phyloP scores from a whole-genome alignment of 305 asterid species.

The Rubia peregrina region DNA sequence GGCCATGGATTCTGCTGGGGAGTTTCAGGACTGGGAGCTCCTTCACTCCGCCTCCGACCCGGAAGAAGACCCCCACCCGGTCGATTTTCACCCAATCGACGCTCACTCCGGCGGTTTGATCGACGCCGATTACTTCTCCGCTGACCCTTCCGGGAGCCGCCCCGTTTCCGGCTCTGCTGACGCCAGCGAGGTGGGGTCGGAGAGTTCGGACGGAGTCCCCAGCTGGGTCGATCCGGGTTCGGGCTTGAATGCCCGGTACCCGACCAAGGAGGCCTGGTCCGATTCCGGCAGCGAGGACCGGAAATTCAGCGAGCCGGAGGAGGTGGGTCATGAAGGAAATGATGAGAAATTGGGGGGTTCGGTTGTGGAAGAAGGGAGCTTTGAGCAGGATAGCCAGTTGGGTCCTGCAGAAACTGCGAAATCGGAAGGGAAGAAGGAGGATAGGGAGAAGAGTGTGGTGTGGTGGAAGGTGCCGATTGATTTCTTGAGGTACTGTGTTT shows the following conservation, averaged over 20 bases:
- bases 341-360: conserved; percentile 24
- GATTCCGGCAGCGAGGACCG: conserved; percentile 71
- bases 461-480: conserved; percentile 97
- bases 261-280: conserved; percentile 53
- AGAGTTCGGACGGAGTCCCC: conserved; percentile 48
- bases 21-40: conserved; percentile 80
- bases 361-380: conserved; percentile 19
- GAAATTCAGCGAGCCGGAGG: conserved; percentile 32
- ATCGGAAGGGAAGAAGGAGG: conserved; percentile 26
- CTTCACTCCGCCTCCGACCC: conserved; percentile 36
- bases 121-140: conserved; percentile 60
- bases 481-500: conserved; percentile 53
- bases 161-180: conserved; percentile 16
- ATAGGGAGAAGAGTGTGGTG: conserved; percentile 42
- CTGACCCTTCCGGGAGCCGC: conserved; percentile 34
- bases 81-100: conserved; percentile 39
- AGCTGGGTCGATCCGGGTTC: conserved; percentile 75
- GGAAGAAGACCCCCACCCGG: conserved; percentile 21
- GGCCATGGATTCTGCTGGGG: conserved; percentile 21
- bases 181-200: conserved; percentile 41
- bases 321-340: conserved; percentile 22
- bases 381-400: conserved; percentile 24
- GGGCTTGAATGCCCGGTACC: conserved; percentile 38
- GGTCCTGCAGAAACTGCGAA: conserved; percentile 20
- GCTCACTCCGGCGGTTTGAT: conserved; percentile 40